Evolutionary conservation across 2,329 filamentous ascomycete genomes (phyloP), one percentile per base, ranked within the genome.

Genomic region (Fusarium circinatum): DNA sequence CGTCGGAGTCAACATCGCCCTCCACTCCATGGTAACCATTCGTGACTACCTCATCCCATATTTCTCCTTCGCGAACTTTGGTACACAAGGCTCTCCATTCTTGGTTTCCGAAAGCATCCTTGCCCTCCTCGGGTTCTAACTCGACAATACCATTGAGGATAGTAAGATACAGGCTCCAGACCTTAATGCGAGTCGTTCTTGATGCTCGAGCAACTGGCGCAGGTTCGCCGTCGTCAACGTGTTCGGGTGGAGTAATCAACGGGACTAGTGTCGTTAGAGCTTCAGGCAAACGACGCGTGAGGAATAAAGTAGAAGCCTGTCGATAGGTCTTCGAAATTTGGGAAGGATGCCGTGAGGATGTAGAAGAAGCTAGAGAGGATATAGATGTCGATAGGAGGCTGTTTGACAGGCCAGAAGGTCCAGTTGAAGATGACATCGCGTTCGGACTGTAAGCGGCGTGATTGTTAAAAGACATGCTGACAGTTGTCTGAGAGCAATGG

Each of bases 101-200:
- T 79, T 93, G 90, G 59, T 90, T 91, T 8, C 96, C 96, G 84
- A 98, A 97, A 18, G 92, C 89, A 58, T 92, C 90, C 85, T 96
- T 98, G 56, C 96, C 96, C 82, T 98, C 95, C 75, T 98, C 94
- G 4, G 93, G 88, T 63, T 95, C 94, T 79, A 98, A 87, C 79
- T 98, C 96, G 41, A 97, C 87, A 73, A 98, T 93, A 44, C 94
- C 93, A 84, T 98, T 98, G 71, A 98, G 87, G 57, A 98, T 92
- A 24, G 95, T 98, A 74, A 98, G 89, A 81, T 98, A 99, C 78
- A 99, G 88, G 82, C 95, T 98, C 96, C 96, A 99, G 73, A 98
- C 93, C 83, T 98, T 99, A 82, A 98, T 93, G 74, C 95, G 88
- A 65, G 94, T 96, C 38, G 92, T 93, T 75, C 93, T 90, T 47